Conservation (phyloP, 116 monocot species). For the Iris pallida region DNA sequence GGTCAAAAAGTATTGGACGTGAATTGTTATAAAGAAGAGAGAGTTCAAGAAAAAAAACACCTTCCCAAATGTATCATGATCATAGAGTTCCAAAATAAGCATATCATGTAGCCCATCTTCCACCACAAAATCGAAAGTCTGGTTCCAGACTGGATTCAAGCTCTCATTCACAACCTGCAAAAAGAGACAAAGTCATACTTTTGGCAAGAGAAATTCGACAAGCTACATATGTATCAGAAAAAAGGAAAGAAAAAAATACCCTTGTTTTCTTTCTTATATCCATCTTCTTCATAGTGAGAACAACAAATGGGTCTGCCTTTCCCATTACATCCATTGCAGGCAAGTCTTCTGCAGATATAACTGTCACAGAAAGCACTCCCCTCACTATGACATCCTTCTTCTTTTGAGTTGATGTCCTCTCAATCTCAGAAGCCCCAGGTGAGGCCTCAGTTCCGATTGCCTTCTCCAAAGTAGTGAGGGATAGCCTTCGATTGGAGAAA, state of each 20-base stretch:
- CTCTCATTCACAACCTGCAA: slow-evolving; percentile 87
- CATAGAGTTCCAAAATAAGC: slow-evolving; percentile 95
- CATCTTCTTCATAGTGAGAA: slow-evolving; percentile 82
- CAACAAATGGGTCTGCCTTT: slow-evolving; percentile 92
- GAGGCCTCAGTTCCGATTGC: slow-evolving; percentile 53
- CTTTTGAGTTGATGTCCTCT: slow-evolving; percentile 24
- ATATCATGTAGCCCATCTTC: slow-evolving; percentile 98
- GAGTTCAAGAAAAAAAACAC: slow-evolving; percentile 16
- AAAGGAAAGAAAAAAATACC: slow-evolving; percentile 28
- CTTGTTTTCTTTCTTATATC: slow-evolving; percentile 84
- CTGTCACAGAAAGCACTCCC: slow-evolving; percentile 91
- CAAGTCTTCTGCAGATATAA: slow-evolving; percentile 89
- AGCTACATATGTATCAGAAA: too few species aligned
- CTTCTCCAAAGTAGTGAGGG: slow-evolving; percentile 88
- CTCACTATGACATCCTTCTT: slow-evolving; percentile 87
- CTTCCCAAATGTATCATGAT: slow-evolving; percentile 99
- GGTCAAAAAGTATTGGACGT: not conserved
- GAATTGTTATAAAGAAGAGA: not conserved
- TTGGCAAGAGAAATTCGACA: too few species aligned
- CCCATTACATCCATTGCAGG: slow-evolving; percentile 89
- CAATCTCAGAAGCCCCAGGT: slow-evolving; percentile 25
- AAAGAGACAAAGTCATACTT: not conserved
- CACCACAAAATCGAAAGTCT: slow-evolving; percentile 96
- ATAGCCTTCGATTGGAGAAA: slow-evolving; percentile 43
- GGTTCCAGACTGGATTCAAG: slow-evolving; percentile 92